Percentiles rank a stretch among this genome's conserved stretches.
Conservation (phyloP, 2,329 filamentous ascomycete species). For the Massarina eburnea region DNA sequence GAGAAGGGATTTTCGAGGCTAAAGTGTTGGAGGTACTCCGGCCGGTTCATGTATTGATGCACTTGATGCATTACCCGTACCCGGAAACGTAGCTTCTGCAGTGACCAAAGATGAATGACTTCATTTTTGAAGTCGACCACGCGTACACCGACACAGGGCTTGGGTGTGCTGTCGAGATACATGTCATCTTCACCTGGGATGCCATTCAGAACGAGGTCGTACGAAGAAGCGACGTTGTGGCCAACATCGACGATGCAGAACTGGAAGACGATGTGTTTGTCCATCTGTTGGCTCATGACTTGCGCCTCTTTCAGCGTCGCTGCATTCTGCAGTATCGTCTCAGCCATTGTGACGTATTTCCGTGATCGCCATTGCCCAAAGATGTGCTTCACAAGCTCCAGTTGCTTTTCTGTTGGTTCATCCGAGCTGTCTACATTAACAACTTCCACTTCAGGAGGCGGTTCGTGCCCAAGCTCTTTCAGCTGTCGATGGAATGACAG, state of each 20-base stretch:
- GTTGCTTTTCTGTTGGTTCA: conserved; percentile 69
- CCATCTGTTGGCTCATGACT: conserved; percentile 95
- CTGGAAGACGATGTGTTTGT: conserved; percentile 90
- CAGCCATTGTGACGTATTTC: conserved; percentile 91
- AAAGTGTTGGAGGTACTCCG: conserved; percentile 91
- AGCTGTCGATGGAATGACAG: conserved; percentile 83
- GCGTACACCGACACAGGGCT: conserved; percentile 87
- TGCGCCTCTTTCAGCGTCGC: conserved; percentile 91
- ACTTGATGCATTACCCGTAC: conserved; percentile 93
- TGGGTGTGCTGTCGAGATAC: conserved; percentile 75
- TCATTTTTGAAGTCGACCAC: conserved; percentile 87
- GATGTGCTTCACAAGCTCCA: conserved; percentile 67
- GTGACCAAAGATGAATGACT: conserved; percentile 89
- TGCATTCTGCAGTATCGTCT: conserved; percentile 85
- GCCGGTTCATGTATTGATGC: conserved; percentile 93
- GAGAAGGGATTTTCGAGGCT: conserved; percentile 91
- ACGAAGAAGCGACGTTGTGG: conserved; percentile 87
- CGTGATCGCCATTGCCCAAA: conserved; percentile 77
- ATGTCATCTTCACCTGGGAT: conserved; percentile 84
- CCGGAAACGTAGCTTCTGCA: conserved; percentile 86
- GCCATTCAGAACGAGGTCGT: conserved; percentile 93
- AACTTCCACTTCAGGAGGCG: conserved; percentile 50
- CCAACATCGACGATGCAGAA: conserved; percentile 89
- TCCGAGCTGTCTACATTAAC: conserved; percentile 35
- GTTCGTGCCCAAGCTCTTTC: conserved; percentile 62